Evolutionary conservation across 345 rosid genomes (phyloP).

Genomic region (Erucastrum elatum): DNA sequence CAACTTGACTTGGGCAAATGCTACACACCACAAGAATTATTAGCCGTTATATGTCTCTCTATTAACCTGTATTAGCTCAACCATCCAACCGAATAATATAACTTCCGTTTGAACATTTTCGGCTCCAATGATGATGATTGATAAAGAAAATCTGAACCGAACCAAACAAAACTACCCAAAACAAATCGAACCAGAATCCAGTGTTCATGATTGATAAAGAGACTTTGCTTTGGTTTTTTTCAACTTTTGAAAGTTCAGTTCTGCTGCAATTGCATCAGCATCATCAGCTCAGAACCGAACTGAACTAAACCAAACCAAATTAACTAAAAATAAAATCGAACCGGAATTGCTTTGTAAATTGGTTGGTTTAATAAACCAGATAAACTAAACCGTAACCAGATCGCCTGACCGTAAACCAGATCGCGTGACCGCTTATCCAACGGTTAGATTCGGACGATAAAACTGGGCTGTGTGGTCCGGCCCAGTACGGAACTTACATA

Average conservation of each 20-base stretch:
- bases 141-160: neutral
- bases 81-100: neutral
- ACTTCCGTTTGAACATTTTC: neutral
- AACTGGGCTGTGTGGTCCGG: conserved; percentile 19
- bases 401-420: neutral
- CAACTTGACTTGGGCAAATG: neutral
- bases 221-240: neutral
- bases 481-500: conserved; percentile 27
- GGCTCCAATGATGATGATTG: neutral
- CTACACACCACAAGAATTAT: neutral
- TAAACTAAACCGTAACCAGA: neutral
- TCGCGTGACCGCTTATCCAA: neutral
- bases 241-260: neutral
- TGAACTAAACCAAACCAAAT: neutral
- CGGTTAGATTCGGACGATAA: neutral
- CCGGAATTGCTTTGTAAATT: neutral
- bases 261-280: no score
- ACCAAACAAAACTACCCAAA: no score
- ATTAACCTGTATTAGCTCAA: neutral
- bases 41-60: neutral
- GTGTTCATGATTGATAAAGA: neutral
- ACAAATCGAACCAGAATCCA: neutral
- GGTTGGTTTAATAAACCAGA: neutral
- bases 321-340: neutral
- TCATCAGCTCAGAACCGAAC: neutral